Evolutionary conservation across 1,284 basidiomycete genomes (phyloP), one percentile per base, ranked within the genome.

Genomic region (Puccinia triticina): DNA sequence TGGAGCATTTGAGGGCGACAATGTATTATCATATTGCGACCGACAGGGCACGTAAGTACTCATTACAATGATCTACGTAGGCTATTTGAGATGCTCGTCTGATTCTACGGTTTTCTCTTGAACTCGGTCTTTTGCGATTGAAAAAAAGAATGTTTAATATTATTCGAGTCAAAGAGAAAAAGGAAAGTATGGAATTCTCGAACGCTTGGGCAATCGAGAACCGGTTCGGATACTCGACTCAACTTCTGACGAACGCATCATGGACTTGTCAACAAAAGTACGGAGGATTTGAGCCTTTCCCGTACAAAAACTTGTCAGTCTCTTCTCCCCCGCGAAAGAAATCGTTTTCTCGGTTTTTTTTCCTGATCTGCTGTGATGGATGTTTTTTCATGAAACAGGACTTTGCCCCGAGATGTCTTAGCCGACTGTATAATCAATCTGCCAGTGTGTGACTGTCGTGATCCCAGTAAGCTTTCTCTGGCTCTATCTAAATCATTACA

Each of bases 401-500:
- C 81, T 64, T 55, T 82, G 37, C 81, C 81, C 21, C 57, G 73
- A 46, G 74, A 82, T 77, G 53, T 71, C n/a, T 23, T 71, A 26
- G 43, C 81, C 32, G 81, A 82, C 76, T 82, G 81, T 37, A 82
- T 82, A 7, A 57, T 82, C 14, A 82, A 82, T 71, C 37, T 82
- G 12, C 81, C 81, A 1, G 81, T 82, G 26, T 82, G 81, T 77
- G 81, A 82, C 67, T 77, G 72, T 57, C 72, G 81, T 32, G 73
- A 82, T 71, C 48, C 48, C 4, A 76, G 81, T 82, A 59, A 77
- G 81, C 29, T 23, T 34, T 50, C 2, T 29, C 23, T 29, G 40
- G 43, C 16, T 53, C 50, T 0, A 50, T 29, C 46, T 18, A 37
- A 4, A 21, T 57, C 5, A 5, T 48, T 71, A 29, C 32, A 29